Percentiles rank a stretch among this genome's conserved stretches.
These are phyloP conservation scores for Scedosporium dehoogii DNA, from an alignment of 2,329 filamentous ascomycete species.

Conservation along the genomic window DNA sequence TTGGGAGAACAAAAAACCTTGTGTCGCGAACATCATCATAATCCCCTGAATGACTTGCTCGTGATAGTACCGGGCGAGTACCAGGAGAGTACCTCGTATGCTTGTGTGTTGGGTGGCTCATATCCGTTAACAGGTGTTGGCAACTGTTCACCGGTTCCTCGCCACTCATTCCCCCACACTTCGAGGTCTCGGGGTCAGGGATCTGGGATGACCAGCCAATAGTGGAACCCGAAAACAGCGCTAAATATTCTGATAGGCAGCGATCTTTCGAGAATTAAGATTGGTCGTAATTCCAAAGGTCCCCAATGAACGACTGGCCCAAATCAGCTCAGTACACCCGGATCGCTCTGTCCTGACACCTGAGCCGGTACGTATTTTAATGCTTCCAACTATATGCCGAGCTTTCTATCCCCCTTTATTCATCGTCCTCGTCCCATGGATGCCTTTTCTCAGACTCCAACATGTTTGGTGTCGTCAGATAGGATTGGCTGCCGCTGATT, in stretches of 20 bases:
- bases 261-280: slow-evolving; percentile 5
- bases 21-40: no score
- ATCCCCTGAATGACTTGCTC: no score
- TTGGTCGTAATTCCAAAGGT: background rate
- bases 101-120: background rate
- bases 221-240: background rate
- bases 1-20: no score
- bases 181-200: background rate
- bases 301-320: background rate
- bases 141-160: background rate
- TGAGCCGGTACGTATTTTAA: slow-evolving; percentile 1
- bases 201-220: background rate
- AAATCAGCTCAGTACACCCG: background rate
- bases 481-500: background rate
- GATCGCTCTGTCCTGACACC: background rate
- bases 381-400: background rate
- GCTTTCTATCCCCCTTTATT: background rate
- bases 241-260: slow-evolving; percentile 6
- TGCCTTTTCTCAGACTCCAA: background rate
- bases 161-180: slow-evolving; percentile 4
- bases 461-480: background rate
- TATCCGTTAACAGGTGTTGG: background rate
- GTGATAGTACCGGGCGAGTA: no score
- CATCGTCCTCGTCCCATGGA: background rate
- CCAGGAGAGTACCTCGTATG: no score